Base-by-base conservation (phyloP, 2,329 filamentous ascomycete genomes). In the Alternaria ventricosa region DNA sequence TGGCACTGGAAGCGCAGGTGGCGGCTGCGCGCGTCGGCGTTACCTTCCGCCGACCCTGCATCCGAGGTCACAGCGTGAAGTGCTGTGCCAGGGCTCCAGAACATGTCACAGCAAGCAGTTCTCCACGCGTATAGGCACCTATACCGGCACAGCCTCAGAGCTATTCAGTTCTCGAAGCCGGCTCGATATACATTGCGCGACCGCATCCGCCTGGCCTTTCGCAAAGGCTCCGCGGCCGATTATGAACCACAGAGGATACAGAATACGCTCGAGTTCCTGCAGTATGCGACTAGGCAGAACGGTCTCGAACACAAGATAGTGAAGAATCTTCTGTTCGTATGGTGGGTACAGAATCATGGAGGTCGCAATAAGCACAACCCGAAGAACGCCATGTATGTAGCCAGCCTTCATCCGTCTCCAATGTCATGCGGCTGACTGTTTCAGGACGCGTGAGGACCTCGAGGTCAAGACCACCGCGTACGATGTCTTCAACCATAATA, bases 291-390 rank as follows among this genome's bases (percentile, higher is more conserved):
- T 1, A 83, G 80, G 65, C 84, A 87, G 71, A 86, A 80, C 59
- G 92, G 91, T 0, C 70, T 93, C 30, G 92, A 95, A 82, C 91
- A 94, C 76, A 85, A 81, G 60, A 86, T 96, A 9, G 74, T 95
- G 60, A 91, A 89, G 80, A 94, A 91, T 68, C 76, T 95, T 51
- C 71, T 92, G 18, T 74, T 79, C 56, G 79, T 75, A 36, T 83
- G 69, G 86, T 87, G 63, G 66, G 83, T 81, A 67, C 80, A 83
- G 79, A 65, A 78, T 30, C 72, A 12, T n/a, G 70, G 67, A 51
- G 63, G 63, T n/a, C 71, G 65, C 33, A 55, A 54, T 75, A 82
- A 78, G 77, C 59, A 69, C 20, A 68, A 60, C 13, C 53, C 66
- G 56, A 76, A 68, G 55, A 41, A 44, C 27, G 57, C 36, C 36